Base-by-base conservation (phyloP, 805 yeast genomes). In the Candida pseudofarinosa region DNA sequence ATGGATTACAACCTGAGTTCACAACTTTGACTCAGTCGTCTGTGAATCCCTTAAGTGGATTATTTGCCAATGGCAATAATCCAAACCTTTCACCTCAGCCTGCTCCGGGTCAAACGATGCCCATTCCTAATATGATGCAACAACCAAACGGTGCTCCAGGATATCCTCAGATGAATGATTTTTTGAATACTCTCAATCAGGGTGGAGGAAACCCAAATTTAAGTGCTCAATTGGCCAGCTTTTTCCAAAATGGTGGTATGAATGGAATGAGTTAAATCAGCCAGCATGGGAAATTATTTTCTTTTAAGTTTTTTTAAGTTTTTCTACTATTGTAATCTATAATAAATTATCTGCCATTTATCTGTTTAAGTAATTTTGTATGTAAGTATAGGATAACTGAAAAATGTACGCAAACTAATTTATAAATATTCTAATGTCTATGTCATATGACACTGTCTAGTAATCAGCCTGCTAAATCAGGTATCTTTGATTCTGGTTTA, bases 31-130 rank as follows among this genome's bases (percentile, higher is more conserved):
- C 55, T 16, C 69, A 64, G 41, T 60, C 67, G 16, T 49, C 61
- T 1, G 58, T 61, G 14, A 74, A 75, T 50, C 80, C 79, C 40
- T 71, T 77, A 53, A 69, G 71, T 37, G 74, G 75, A n/a, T 65
- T 75, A 49, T 75, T 75, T 50, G 54, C 49, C 38, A 52, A 55
- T 53, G 46, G 44, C 49, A 23, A 16, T 50, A 39, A 39, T 46
- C 45, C 33, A 42, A 37, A 31, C 39, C 6, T 23, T 23, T 23
- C 28, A 23, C 28, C 28, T 23, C 28, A 23, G 28, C 28, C 28
- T 23, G 28, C 10, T 23, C 10, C 28, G 10, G 28, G 28, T 6
- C 28, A 23, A 23, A 23, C 28, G 6, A 38, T 23, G 23, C 35
- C 37, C 30, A 33, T 35, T 46, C 23, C 52, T 45, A 30, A 48